Evolutionary conservation across 441 rosid genomes (phyloP).

Genomic region (Pelargonium cotyledonis): DNA sequence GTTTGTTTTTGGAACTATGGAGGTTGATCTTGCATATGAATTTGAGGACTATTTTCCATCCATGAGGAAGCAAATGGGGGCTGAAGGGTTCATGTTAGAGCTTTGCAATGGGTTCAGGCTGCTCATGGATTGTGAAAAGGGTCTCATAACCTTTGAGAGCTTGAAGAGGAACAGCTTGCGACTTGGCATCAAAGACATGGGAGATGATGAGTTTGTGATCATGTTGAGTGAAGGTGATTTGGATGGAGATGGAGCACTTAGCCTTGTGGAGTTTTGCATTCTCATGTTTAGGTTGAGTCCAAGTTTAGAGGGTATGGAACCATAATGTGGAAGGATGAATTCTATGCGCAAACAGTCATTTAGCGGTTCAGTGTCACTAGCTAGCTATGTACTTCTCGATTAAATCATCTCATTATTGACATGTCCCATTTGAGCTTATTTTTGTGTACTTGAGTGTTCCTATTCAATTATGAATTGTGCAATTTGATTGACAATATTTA

Average conservation of each 20-base stretch:
- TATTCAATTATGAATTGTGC: too few relatives aligned
- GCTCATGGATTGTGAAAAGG: not conserved
- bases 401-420: too few relatives aligned
- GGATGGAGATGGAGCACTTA: constrained; percentile 2
- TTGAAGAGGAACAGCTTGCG: not conserved
- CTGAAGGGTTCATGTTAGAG: not conserved
- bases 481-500: too few relatives aligned
- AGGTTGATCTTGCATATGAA: not conserved
- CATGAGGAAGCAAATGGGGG: not conserved
- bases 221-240: not conserved
- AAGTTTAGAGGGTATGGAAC: too few relatives aligned
- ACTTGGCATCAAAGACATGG: not conserved
- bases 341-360: too few relatives aligned
- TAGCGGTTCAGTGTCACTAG: too few relatives aligned
- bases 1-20: not conserved
- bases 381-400: too few relatives aligned
- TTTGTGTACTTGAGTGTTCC: too few relatives aligned
- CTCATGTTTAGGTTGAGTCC: not conserved
- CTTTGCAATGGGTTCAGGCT: not conserved
- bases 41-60: not conserved
- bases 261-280: not conserved
- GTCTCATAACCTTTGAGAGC: not conserved
- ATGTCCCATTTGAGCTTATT: too few relatives aligned
- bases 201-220: not conserved
- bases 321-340: too few relatives aligned